phyloP scores from a whole-genome alignment of 768 basidiomycete genomes.

The Russula dissimulans region DNA sequence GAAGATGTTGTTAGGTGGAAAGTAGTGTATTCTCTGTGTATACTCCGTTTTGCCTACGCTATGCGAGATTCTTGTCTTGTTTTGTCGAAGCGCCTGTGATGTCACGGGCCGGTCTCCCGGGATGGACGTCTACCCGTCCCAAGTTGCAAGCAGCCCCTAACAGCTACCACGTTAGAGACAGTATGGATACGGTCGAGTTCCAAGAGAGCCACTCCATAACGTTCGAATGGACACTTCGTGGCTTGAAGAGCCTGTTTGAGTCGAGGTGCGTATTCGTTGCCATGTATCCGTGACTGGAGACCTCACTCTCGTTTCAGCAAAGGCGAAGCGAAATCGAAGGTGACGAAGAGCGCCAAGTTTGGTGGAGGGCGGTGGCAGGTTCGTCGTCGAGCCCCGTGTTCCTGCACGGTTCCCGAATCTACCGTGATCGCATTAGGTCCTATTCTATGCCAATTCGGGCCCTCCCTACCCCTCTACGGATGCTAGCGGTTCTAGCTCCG shows the following conservation, averaged over 20 bases:
- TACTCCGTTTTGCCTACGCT: not conserved
- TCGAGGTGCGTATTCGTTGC: slow-evolving; percentile 36
- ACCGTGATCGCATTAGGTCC: slow-evolving; percentile 36
- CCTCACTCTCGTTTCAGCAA: slow-evolving; percentile 31
- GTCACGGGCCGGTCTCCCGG: not conserved
- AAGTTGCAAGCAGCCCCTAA: not conserved
- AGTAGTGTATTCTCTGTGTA: slow-evolving; percentile 9
- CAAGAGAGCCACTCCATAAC: slow-evolving; percentile 48
- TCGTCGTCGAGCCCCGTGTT: slow-evolving; percentile 11
- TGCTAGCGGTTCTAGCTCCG: slow-evolving; percentile 37
- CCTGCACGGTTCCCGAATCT: too few relatives aligned
- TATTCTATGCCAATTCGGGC: slow-evolving; percentile 81
- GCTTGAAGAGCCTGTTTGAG: slow-evolving; percentile 67
- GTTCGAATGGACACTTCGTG: slow-evolving; percentile 73
- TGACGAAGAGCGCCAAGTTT: slow-evolving; percentile 66
- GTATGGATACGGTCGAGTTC: slow-evolving; percentile 29
- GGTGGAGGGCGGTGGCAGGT: slow-evolving; percentile 75
- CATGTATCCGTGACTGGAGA: not conserved
- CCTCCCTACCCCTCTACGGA: slow-evolving; percentile 24
- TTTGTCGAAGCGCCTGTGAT: not conserved
- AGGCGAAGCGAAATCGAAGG: slow-evolving; percentile 71
- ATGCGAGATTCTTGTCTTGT: not conserved
- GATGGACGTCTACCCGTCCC: not conserved
- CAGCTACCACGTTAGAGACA: not conserved
- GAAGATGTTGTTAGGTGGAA: slow-evolving; percentile 51